Evolutionary conservation across 768 basidiomycete genomes (phyloP).

Genomic region (Auriculariales sp.): DNA sequence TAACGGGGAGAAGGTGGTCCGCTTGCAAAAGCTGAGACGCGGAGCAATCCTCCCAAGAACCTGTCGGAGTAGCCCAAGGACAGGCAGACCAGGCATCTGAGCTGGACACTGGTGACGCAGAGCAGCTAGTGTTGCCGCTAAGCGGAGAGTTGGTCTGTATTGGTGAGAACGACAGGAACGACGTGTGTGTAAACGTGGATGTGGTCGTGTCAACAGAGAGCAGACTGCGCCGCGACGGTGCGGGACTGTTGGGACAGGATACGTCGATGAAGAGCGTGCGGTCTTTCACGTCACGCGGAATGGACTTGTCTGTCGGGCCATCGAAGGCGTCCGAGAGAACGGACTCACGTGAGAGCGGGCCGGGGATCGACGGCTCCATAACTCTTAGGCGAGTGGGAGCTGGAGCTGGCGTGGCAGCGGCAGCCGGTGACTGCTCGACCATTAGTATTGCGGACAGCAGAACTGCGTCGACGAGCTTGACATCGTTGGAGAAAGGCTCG

Average conservation of each 20-base stretch:
- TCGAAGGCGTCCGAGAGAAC: neutral
- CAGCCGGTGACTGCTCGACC: neutral
- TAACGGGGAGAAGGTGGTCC: too few species aligned
- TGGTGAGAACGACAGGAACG: too few species aligned
- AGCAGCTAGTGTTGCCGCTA: neutral
- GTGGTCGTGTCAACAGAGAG: neutral
- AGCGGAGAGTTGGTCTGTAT: too few species aligned
- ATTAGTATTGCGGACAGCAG: neutral
- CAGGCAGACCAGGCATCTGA: neutral
- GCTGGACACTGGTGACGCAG: neutral
- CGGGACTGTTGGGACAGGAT: neutral
- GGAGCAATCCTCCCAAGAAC: too few species aligned
- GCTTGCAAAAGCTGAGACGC: too few species aligned
- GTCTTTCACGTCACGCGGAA: neutral
- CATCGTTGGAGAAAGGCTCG: conserved; percentile 17
- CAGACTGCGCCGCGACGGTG: neutral
- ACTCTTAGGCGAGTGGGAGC: neutral
- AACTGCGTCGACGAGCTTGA: neutral
- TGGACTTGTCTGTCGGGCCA: neutral
- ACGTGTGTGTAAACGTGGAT: neutral
- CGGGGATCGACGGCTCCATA: neutral
- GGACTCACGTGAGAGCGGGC: neutral
- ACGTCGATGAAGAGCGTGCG: neutral
- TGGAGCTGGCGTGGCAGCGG: neutral
- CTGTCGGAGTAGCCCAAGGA: too few species aligned